Evolutionary conservation across 345 rosid species (phyloP).

Genomic region (Lepidium sativum): DNA sequence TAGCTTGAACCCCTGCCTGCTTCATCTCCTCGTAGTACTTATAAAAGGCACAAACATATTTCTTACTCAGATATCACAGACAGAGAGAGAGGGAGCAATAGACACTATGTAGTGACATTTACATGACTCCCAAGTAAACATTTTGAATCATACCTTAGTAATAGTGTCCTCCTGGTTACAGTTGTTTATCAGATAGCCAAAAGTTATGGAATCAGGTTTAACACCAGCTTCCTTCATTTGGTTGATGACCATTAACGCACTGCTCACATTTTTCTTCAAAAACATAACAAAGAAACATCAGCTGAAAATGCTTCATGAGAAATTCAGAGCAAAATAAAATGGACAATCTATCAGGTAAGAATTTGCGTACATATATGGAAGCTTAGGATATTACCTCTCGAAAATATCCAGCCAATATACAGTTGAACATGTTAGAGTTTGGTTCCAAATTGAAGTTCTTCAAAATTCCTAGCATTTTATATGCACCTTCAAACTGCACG

Average conservation of each 20-base stretch:
- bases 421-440: conserved; percentile 58
- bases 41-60: conserved; percentile 6
- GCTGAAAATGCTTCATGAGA: not conserved
- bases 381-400: conserved; percentile 47
- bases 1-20: conserved; percentile 30
- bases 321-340: not conserved
- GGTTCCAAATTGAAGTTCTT: conserved; percentile 52
- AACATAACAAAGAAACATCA: conserved; percentile 2
- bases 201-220: conserved; percentile 73
- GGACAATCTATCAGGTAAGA: not conserved
- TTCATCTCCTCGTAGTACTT: conserved; percentile 54
- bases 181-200: conserved; percentile 51
- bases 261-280: conserved; percentile 48
- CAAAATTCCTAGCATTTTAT: conserved; percentile 51
- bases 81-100: not conserved
- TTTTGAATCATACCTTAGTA: conserved; percentile 41
- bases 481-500: conserved; percentile 72
- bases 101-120: not conserved
- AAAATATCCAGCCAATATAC: conserved; percentile 69
- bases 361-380: not conserved
- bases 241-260: conserved; percentile 46
- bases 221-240: conserved; percentile 63
- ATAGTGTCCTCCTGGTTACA: conserved; percentile 49
- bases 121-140: not conserved
- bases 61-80: not conserved